Conservation (phyloP, 352 stramenopile species). For the Globisporangium heterothallicum region DNA sequence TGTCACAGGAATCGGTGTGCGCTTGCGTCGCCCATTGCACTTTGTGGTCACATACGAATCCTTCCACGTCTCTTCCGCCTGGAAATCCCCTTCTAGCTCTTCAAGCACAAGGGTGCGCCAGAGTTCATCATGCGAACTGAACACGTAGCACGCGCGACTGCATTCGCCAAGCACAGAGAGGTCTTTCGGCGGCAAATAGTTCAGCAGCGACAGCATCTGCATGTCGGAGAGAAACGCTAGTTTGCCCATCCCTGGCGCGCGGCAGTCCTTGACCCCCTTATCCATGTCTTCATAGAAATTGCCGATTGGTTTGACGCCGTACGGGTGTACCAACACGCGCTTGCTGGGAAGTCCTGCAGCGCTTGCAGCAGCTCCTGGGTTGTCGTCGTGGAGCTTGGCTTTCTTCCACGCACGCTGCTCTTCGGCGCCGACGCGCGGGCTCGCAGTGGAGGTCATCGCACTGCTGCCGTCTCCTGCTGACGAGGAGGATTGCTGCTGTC, state of each 20-base stretch:
- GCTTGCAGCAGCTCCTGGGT: neutral
- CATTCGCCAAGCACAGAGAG: constrained; percentile 36
- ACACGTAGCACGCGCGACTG: constrained; percentile 69
- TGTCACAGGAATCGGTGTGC: constrained; percentile 34
- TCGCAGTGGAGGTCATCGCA: constrained; percentile 11
- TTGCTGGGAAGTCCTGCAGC: neutral
- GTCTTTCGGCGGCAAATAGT: constrained; percentile 43
- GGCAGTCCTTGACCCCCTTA: constrained; percentile 60
- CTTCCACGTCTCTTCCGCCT: constrained; percentile 51
- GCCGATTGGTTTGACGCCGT: constrained; percentile 77
- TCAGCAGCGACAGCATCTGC: constrained; percentile 58
- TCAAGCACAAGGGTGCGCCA: constrained; percentile 78
- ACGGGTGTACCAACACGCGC: constrained; percentile 48
- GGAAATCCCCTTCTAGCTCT: constrained; percentile 64
- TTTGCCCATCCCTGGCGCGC: constrained; percentile 42
- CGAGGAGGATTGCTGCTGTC: neutral
- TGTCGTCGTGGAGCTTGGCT: neutral
- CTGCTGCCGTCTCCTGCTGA: neutral
- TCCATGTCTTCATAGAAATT: constrained; percentile 70
- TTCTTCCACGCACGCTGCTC: constrained; percentile 9
- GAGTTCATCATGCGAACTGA: constrained; percentile 70
- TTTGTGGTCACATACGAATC: constrained; percentile 65
- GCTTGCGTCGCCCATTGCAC: constrained; percentile 9
- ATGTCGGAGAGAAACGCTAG: constrained; percentile 57
- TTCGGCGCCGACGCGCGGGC: too few relatives aligned